Evolutionary conservation across 139 green algal genomes (phyloP), one percentile per base, ranked within the genome.

Genomic region (Medakamo hakoo): DNA sequence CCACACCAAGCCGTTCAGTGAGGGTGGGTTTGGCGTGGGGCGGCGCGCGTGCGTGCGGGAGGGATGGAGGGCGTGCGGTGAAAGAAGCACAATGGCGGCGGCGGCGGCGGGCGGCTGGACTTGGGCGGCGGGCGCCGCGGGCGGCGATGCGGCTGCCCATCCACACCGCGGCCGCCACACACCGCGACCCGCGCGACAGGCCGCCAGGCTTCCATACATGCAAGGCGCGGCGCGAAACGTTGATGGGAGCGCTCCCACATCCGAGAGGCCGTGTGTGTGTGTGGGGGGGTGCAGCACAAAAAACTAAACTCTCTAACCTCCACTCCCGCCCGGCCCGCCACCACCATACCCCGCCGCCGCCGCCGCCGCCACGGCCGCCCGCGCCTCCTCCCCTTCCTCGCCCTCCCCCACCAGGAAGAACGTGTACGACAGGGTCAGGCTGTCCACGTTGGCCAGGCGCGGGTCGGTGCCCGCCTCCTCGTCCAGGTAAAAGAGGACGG

Each of bases 401-500:
- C 71, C 78, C 57, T 84, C 80, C 18, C 60, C 63, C 16, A 88
- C 84, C 55, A 82, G 82, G 73, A 95, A 96, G 65, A 98, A 98
- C 0, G 85, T 94, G 80, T 99, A 98, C 16, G 82, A 69, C 4
- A 99, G 76, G 0, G 90, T 97, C 56, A 99, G 76, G 66, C 86
- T 74, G 62, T 88, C 69, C 3, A 99, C 71, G 66, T 71, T 72
- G 20, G 76, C 78, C 84, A 97, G 75, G 68, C 86, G 81, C 21
- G 78, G 72, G 63, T 99, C 93, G 0, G 73, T 86, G 0, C 84
- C 91, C 73, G 96, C 86, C 66, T 98, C 93, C 5, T 86, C 87
- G 67, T 99, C 93, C 3, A 99, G 68, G 79, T 99, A 99, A 73
- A 99, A 99, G 69, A 99, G 97, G 3, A 99, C 90, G 19, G 93